These are phyloP conservation scores for Moesziomyces sp. DNA, from an alignment of 1,284 basidiomycete species.

Conservation along the genomic window DNA sequence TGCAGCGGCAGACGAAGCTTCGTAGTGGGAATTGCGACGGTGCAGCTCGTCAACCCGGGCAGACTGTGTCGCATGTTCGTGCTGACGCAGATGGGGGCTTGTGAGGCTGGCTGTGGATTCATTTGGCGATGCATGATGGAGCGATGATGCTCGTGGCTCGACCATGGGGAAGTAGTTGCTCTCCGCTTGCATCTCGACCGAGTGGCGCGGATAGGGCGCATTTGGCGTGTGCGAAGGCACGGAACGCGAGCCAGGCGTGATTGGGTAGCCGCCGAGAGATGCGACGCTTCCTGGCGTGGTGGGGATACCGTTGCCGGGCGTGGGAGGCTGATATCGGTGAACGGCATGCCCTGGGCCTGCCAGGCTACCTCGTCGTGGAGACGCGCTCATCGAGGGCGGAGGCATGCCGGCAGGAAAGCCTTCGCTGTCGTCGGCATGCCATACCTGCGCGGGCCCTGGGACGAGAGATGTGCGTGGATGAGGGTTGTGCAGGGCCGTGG, in stretches of 20 bases:
- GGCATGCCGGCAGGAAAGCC: constrained; percentile 23
- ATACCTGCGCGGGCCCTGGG: constrained; percentile 1
- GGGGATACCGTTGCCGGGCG: constrained; percentile 23
- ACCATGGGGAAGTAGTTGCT: constrained; percentile 41
- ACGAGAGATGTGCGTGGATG: constrained; percentile 8
- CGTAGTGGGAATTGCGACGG: constrained; percentile 1
- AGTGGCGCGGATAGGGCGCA: constrained; percentile 5
- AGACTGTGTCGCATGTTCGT: constrained; percentile 3
- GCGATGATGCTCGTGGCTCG: constrained; percentile 1
- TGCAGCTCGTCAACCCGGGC: background rate
- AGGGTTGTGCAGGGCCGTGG: constrained; percentile 8
- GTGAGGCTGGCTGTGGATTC: constrained; percentile 23
- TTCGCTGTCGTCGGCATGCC: constrained; percentile 23
- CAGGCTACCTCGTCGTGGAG: constrained; percentile 26
- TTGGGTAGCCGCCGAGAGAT: constrained; percentile 22
- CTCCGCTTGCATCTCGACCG: constrained; percentile 19
- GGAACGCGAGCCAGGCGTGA: constrained; percentile 38
- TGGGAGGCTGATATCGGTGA: constrained; percentile 14
- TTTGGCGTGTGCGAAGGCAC: constrained; percentile 26
- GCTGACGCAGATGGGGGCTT: constrained; percentile 23
- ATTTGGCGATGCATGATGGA: constrained; percentile 6
- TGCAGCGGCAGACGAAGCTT: constrained; percentile 1
- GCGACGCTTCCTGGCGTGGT: constrained; percentile 27
- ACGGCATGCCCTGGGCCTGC: constrained; percentile 4
- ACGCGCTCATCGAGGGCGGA: constrained; percentile 23